These are phyloP conservation scores for Candida smagusa DNA, from an alignment of 1,139 yeast genomes.

Conservation along the genomic window DNA sequence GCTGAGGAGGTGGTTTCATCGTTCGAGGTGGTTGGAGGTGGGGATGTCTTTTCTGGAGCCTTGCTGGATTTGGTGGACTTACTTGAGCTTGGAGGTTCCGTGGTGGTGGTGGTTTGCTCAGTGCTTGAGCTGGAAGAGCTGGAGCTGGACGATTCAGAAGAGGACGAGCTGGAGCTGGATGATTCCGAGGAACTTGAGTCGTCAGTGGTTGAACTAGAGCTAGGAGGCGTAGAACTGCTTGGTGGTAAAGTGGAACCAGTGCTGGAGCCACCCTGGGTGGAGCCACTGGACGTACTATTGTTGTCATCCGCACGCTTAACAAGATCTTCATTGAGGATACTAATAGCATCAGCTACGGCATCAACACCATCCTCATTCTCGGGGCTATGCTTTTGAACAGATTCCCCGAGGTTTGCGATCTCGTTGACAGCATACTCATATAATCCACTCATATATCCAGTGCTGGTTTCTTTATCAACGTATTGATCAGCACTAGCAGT, in stretches of 20 bases:
- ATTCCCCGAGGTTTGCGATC: no score
- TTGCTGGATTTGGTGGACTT: conserved; percentile 4
- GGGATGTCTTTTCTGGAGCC: conserved; percentile 1
- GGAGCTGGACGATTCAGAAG: conserved; percentile 6
- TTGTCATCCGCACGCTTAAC: background rate
- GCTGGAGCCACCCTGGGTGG: background rate
- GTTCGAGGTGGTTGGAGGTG: conserved; percentile 15
- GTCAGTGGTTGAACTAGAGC: background rate
- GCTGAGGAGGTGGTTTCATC: conserved; percentile 13
- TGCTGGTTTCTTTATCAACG: background rate
- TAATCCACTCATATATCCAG: conserved; percentile 1
- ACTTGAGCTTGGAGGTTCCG: conserved; percentile 5
- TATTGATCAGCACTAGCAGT: conserved; percentile 2
- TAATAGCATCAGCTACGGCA: no score
- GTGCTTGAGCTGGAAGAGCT: conserved; percentile 12
- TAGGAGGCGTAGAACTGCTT: background rate
- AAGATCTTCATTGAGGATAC: background rate
- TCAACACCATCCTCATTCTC: no score
- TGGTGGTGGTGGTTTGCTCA: conserved; percentile 2
- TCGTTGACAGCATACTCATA: no score
- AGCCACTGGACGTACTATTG: background rate
- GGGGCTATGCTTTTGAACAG: no score
- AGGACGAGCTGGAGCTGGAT: conserved; percentile 8
- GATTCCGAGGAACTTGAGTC: background rate
- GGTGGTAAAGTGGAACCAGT: background rate